Evolutionary conservation across 2,329 filamentous ascomycete species (phyloP).

Genomic region (Graphilbum ipis-grandicollis): DNA sequence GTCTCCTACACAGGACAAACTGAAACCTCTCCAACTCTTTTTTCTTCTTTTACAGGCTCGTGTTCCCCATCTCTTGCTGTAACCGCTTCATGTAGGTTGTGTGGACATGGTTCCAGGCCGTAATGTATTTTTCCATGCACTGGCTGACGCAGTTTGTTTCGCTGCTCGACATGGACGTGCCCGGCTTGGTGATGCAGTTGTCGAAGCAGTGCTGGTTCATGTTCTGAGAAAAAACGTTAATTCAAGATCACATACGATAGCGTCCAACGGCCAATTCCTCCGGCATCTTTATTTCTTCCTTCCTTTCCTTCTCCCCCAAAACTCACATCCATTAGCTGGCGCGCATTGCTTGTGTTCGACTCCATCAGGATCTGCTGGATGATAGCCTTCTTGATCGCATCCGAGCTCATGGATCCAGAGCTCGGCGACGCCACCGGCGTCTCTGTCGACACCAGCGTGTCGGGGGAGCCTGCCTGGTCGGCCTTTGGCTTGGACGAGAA

Average conservation of each 20-base stretch:
- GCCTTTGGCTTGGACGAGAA: constrained; percentile 7
- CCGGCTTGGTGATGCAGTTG: constrained; percentile 56
- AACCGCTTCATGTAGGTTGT: constrained; percentile 46
- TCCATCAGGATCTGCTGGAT: constrained; percentile 48
- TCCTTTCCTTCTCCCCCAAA: background rate
- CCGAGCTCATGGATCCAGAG: constrained; percentile 35
- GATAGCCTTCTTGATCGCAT: constrained; percentile 40
- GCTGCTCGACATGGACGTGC: constrained; percentile 44
- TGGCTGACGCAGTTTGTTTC: constrained; percentile 55
- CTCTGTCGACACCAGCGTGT: constrained; percentile 2
- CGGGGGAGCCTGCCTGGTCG: constrained; percentile 1
- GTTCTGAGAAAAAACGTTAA: too few species aligned
- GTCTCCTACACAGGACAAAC: too few species aligned
- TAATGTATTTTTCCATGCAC: constrained; percentile 78
- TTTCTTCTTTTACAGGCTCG: constrained; percentile 4
- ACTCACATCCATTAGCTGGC: constrained; percentile 50
- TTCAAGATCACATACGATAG: too few species aligned
- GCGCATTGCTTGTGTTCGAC: constrained; percentile 50
- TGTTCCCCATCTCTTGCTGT: constrained; percentile 35
- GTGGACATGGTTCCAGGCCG: constrained; percentile 61
- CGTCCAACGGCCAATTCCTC: too few species aligned
- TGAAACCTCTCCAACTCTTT: background rate
- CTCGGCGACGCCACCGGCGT: background rate
- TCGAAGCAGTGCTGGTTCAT: constrained; percentile 71
- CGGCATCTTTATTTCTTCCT: too few species aligned